Percentiles rank a stretch among this genome's conserved stretches.
Conservation (phyloP, 2,329 filamentous ascomycete species). For the Paracoccidioides brasiliensis region DNA sequence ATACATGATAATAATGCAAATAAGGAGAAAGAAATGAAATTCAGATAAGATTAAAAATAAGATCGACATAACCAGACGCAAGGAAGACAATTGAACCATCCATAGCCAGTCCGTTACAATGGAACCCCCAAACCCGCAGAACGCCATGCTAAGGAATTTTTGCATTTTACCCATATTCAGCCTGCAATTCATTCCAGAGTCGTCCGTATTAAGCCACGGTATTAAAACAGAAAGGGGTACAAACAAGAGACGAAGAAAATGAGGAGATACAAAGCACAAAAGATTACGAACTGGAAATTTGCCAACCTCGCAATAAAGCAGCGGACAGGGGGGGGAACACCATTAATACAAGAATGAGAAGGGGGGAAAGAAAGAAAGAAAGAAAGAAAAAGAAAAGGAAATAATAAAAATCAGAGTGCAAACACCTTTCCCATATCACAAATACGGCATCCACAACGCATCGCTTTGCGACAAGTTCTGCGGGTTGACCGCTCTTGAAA, state of each 20-base stretch:
- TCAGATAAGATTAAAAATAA: slow-evolving; percentile 5
- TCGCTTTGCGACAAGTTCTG: slow-evolving; percentile 79
- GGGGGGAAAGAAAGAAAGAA: slow-evolving; percentile 5
- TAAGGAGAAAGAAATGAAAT: background rate
- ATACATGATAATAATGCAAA: background rate
- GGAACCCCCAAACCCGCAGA: background rate
- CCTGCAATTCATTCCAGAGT: background rate
- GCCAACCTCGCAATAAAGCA: slow-evolving; percentile 8
- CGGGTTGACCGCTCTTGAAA: slow-evolving; percentile 86
- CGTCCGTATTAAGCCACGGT: background rate
- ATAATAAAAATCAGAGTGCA: background rate
- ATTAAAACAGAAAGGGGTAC: background rate
- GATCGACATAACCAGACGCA: slow-evolving; percentile 9
- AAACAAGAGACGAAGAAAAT: background rate
- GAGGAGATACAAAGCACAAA: slow-evolving; percentile 7
- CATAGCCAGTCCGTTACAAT: background rate
- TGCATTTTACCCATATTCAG: background rate
- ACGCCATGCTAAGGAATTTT: slow-evolving; percentile 7
- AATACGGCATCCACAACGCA: slow-evolving; percentile 92
- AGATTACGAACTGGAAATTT: slow-evolving; percentile 6
- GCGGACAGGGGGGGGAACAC: slow-evolving; percentile 11
- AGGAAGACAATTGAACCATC: slow-evolving; percentile 2
- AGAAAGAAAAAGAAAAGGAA: slow-evolving; percentile 6
- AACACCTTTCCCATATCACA: slow-evolving; percentile 37
- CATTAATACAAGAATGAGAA: slow-evolving; percentile 10